These are phyloP conservation scores for Kwoniella shandongensis DNA, from an alignment of 768 basidiomycete species.

Conservation along the genomic window DNA sequence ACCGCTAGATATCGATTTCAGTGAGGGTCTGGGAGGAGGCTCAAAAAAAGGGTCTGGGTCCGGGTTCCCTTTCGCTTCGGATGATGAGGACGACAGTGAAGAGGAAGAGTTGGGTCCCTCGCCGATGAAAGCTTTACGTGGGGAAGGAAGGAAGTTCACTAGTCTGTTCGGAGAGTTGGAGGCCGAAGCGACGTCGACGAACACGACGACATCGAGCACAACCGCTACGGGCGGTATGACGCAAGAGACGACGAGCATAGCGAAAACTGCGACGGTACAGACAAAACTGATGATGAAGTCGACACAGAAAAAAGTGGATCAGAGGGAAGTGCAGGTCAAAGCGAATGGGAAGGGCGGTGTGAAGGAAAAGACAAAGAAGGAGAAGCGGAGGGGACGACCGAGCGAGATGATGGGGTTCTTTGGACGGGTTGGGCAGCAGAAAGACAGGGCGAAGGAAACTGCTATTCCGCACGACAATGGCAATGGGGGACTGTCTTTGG, in stretches of 20 bases:
- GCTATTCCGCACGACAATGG: not conserved
- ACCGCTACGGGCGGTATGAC: too few species aligned
- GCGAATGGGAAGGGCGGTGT: not conserved
- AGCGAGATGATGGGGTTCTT: conserved; percentile 19
- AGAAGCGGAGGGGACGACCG: not conserved
- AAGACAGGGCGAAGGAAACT: not conserved
- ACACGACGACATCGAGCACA: not conserved
- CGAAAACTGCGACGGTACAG: not conserved
- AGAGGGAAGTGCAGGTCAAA: too few species aligned
- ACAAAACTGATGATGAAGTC: not conserved
- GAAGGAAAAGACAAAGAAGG: not conserved
- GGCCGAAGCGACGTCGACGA: not conserved
- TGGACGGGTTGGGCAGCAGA: conserved; percentile 5
- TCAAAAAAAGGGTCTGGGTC: conserved; percentile 4
- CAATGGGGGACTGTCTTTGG: too few species aligned
- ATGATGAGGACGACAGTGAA: conserved; percentile 3
- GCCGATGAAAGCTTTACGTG: conserved; percentile 30
- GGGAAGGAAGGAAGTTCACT: conserved; percentile 22
- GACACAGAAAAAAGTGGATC: too few species aligned
- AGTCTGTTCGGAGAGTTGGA: conserved; percentile 24
- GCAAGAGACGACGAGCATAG: not conserved
- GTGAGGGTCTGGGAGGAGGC: too few species aligned
- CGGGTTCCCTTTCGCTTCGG: not conserved
- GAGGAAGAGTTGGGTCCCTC: conserved; percentile 43
- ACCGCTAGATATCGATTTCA: not conserved